Evolutionary conservation across 106 monocot species (phyloP).

Genomic region (Acorus calamus): DNA sequence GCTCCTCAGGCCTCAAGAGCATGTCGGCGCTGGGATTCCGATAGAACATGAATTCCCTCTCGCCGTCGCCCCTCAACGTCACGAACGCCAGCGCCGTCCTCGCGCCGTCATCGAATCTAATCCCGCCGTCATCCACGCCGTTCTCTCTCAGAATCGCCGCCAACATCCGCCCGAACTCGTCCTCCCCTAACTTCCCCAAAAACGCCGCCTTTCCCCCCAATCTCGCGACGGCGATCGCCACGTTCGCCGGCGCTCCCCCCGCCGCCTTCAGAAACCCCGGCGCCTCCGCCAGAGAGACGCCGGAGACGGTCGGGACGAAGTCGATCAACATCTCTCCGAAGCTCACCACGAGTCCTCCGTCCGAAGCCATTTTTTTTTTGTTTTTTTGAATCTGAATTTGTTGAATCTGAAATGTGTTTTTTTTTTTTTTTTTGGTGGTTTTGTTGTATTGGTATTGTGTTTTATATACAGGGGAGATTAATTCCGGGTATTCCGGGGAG

Average conservation of each 20-base stretch:
- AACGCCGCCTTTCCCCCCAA: slow-evolving; percentile 7
- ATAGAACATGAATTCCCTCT: slow-evolving; percentile 73
- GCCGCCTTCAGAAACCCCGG: slow-evolving; percentile 39
- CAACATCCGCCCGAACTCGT: slow-evolving; percentile 75
- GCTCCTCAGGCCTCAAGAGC: slow-evolving; percentile 44
- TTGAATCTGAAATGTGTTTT: no score
- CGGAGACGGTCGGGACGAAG: slow-evolving; percentile 34
- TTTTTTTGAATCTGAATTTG: no score
- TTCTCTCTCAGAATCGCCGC: slow-evolving; percentile 43
- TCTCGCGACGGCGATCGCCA: slow-evolving; percentile 27
- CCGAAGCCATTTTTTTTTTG: neutral
- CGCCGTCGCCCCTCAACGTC: slow-evolving; percentile 50
- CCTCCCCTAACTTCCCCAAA: slow-evolving; percentile 60
- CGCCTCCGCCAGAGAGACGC: slow-evolving; percentile 38
- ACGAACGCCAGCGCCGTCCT: slow-evolving; percentile 62
- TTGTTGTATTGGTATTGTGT: no score
- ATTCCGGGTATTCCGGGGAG: no score
- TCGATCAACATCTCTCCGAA: slow-evolving; percentile 56
- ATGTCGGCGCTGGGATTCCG: slow-evolving; percentile 61
- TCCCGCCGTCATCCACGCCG: slow-evolving; percentile 44
- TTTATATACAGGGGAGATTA: no score
- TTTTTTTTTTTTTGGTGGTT: no score
- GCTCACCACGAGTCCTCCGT: slow-evolving; percentile 18
- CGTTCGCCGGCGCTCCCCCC: slow-evolving; percentile 43
- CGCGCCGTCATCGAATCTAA: slow-evolving; percentile 47